Conservation (phyloP, 2,329 filamentous ascomycete genomes). For the Stagonosporopsis rhizophila region DNA sequence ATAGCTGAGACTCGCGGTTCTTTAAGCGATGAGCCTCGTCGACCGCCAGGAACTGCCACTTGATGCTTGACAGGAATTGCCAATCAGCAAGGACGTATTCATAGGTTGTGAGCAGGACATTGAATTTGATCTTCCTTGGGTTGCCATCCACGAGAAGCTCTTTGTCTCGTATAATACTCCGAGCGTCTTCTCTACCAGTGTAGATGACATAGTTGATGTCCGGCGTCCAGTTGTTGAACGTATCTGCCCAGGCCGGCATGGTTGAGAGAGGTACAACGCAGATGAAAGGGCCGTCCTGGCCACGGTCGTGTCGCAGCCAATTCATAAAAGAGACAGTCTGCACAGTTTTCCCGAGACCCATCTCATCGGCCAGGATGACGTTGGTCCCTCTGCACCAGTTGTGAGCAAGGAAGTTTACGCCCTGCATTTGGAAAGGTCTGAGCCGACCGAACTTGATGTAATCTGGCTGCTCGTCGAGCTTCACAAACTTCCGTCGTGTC, state of each 20-base stretch:
- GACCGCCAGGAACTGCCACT: conserved; percentile 96
- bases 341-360: conserved; percentile 98
- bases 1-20: conserved; percentile 93
- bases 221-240: conserved; percentile 94
- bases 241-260: conserved; percentile 97
- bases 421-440: conserved; percentile 90
- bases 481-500: conserved; percentile 63
- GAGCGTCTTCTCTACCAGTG: conserved; percentile 85
- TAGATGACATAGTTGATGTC: conserved; percentile 98
- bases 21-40: conserved; percentile 97
- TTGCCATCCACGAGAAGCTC: conserved; percentile 89
- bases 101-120: conserved; percentile 96
- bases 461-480: conserved; percentile 79
- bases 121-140: conserved; percentile 89
- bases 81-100: conserved; percentile 92
- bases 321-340: conserved; percentile 97
- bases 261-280: conserved; percentile 97
- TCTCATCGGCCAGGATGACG: conserved; percentile 96
- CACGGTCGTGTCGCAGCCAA: conserved; percentile 89
- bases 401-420: conserved; percentile 92
- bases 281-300: conserved; percentile 92
- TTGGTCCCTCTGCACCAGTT: conserved; percentile 96
- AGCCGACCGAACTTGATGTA: conserved; percentile 87
- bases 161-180: conserved; percentile 86
- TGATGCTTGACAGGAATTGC: conserved; percentile 83